Conservation (phyloP, 805 yeast genomes). For the Yarrowia hollandica region DNA sequence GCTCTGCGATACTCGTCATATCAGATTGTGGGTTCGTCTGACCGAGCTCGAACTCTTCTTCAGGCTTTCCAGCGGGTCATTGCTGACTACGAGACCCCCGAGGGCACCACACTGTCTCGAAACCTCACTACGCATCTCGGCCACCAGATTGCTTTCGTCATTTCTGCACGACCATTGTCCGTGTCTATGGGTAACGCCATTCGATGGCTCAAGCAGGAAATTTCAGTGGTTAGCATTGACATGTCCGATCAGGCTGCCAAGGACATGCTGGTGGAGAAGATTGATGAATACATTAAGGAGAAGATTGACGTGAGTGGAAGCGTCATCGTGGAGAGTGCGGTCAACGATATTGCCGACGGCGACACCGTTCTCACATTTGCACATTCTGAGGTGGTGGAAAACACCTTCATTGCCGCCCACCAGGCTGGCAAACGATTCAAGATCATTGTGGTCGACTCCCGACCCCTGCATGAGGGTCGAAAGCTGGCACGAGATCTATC, state of each 20-base stretch:
- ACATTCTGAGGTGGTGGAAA: constrained; percentile 77
- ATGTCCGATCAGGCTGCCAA: constrained; percentile 68
- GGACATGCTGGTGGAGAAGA: constrained; percentile 57
- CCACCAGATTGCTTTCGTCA: constrained; percentile 89
- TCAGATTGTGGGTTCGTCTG: constrained; percentile 84
- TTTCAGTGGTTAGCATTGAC: constrained; percentile 77
- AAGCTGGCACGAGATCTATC: constrained; percentile 66
- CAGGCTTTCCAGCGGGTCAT: constrained; percentile 80
- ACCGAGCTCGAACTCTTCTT: constrained; percentile 82
- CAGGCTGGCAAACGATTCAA: constrained; percentile 64
- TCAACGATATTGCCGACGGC: constrained; percentile 70
- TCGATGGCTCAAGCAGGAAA: constrained; percentile 94
- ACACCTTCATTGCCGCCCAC: constrained; percentile 68
- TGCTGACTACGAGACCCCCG: constrained; percentile 78
- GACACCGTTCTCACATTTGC: constrained; percentile 86
- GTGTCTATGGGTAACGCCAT: constrained; percentile 97
- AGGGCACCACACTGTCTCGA: constrained; percentile 79
- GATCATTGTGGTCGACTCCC: constrained; percentile 85
- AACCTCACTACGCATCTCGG: constrained; percentile 84
- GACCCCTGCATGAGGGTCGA: constrained; percentile 93
- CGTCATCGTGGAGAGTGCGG: constrained; percentile 78
- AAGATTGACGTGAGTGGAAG: constrained; percentile 80
- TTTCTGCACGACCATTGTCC: constrained; percentile 85
- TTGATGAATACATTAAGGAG: constrained; percentile 80
- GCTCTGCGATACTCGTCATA: constrained; percentile 81